These are phyloP conservation scores for Gossypium rotundifolium DNA, from an alignment of 345 rosid species.

Conservation along the genomic window DNA sequence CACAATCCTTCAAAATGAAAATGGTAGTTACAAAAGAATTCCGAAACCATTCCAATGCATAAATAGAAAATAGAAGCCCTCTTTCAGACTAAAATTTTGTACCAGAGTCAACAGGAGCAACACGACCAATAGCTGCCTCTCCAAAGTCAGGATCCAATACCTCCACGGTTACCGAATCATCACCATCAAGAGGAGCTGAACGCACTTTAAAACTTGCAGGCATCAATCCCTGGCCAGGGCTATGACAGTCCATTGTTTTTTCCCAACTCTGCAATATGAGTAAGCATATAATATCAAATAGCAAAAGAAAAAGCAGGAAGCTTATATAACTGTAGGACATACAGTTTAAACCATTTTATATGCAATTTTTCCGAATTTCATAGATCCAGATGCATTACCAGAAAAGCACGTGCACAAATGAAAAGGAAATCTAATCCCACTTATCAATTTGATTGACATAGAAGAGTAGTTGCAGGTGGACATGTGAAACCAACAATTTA, in stretches of 20 bases:
- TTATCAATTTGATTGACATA: neutral
- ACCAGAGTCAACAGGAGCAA: conserved; percentile 95
- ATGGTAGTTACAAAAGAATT: conserved; percentile 10
- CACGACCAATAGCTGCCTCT: conserved; percentile 94
- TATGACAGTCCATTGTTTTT: conserved; percentile 87
- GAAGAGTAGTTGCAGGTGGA: neutral
- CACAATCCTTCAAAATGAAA: conserved; percentile 58
- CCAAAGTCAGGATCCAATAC: conserved; percentile 87
- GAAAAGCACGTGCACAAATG: neutral
- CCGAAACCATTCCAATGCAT: neutral
- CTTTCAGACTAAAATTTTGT: neutral
- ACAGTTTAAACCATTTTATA: neutral
- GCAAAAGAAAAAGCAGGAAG: neutral
- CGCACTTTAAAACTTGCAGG: conserved; percentile 96
- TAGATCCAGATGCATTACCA: conserved; percentile 1
- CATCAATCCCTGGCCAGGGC: conserved; percentile 91
- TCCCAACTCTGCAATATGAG: conserved; percentile 67
- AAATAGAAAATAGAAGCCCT: neutral
- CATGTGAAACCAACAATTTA: too few relatives aligned
- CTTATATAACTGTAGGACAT: neutral
- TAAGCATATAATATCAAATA: neutral
- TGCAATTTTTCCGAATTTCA: neutral
- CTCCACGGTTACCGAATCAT: conserved; percentile 64
- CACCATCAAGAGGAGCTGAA: conserved; percentile 60
- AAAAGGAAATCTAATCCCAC: neutral